These are phyloP conservation scores for Diplosphaera chodatii DNA, from an alignment of 139 green algal species.

Conservation along the genomic window DNA sequence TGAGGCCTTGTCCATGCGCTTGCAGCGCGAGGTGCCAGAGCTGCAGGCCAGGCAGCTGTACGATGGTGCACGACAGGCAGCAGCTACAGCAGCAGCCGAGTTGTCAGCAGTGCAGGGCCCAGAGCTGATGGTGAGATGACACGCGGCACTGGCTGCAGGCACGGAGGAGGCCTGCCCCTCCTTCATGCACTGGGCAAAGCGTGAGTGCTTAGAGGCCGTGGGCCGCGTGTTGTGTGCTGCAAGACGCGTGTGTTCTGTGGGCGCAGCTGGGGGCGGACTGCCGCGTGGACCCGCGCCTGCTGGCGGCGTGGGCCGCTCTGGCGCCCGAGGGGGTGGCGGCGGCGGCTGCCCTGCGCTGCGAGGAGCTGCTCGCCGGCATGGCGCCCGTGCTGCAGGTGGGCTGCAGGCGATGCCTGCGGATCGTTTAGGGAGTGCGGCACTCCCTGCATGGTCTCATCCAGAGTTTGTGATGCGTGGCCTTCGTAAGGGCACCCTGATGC, in stretches of 20 bases:
- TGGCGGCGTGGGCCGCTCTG: not conserved
- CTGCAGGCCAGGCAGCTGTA: not conserved
- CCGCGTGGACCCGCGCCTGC: not conserved
- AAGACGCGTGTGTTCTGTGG: no score
- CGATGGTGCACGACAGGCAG: not conserved
- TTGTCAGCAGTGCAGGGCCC: not conserved
- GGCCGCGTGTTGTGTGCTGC: no score
- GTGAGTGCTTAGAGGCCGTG: no score
- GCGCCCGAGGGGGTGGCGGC: not conserved
- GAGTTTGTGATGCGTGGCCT: no score
- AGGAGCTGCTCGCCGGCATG: not conserved
- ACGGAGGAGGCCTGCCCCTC: no score
- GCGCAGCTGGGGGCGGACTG: not conserved
- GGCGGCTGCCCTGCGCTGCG: not conserved
- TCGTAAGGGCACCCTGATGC: no score
- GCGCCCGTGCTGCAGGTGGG: not conserved
- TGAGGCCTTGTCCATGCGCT: no score
- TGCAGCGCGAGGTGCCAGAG: not conserved
- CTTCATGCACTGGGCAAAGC: no score
- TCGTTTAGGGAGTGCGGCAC: no score
- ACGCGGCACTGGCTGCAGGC: not conserved
- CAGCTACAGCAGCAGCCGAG: not conserved
- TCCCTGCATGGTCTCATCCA: no score
- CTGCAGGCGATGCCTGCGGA: no score
- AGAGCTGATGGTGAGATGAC: not conserved